phyloP scores from a whole-genome alignment of 805 yeast species.

The Diddensiella transvaalensis region DNA sequence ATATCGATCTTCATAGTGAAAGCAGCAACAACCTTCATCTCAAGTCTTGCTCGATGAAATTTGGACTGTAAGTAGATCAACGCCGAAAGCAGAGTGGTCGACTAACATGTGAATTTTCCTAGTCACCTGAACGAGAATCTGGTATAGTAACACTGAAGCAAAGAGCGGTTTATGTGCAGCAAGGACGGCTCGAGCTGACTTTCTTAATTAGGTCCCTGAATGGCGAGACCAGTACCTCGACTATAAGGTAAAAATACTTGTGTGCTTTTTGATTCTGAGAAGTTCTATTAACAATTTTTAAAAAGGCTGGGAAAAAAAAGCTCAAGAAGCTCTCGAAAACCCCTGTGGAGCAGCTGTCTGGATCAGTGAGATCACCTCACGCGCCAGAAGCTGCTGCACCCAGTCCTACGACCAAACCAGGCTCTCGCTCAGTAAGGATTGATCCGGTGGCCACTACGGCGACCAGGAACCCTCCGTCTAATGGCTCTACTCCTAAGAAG shows the following conservation, averaged over 20 bases:
- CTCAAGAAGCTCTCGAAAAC: slow-evolving; percentile 39
- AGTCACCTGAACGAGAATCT: slow-evolving; percentile 31
- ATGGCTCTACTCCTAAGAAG: not conserved
- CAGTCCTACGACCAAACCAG: not conserved
- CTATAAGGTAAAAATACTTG: slow-evolving; percentile 31
- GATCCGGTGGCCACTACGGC: not conserved
- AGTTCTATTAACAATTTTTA: not conserved
- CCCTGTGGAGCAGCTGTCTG: slow-evolving; percentile 1
- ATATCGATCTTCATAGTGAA: too few species aligned
- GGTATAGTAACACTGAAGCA: slow-evolving; percentile 16
- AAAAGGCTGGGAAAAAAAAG: slow-evolving; percentile 47
- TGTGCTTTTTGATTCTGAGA: not conserved
- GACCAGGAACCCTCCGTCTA: not conserved
- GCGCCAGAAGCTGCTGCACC: not conserved
- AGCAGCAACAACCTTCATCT: not conserved
- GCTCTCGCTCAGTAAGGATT: slow-evolving; percentile 9
- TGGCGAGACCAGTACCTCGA: slow-evolving; percentile 43
- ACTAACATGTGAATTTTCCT: not conserved
- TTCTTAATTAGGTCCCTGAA: slow-evolving; percentile 40
- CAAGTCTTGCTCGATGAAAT: slow-evolving; percentile 23
- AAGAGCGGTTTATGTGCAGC: not conserved
- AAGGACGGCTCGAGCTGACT: too few species aligned
- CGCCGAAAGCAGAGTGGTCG: too few species aligned
- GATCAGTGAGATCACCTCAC: not conserved
- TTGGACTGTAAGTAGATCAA: slow-evolving; percentile 26